phyloP scores from a whole-genome alignment of 331 rosid species.

The Saraca asoca region DNA sequence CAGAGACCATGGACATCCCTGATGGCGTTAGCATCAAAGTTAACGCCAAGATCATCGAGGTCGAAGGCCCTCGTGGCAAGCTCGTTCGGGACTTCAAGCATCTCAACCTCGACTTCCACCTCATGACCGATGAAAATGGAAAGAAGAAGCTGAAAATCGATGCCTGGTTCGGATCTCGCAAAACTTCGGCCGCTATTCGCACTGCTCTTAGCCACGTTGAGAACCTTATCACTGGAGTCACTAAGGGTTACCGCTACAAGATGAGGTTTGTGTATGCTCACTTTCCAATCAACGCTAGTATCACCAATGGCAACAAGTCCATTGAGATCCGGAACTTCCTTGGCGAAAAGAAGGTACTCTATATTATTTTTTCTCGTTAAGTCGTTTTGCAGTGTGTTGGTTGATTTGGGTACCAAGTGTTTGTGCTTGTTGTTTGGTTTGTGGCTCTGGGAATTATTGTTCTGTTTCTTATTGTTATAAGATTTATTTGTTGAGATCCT shows the following conservation, averaged over 20 bases:
- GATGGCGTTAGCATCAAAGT: constrained; percentile 66
- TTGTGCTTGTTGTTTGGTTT: not conserved
- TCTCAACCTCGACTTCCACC: constrained; percentile 64
- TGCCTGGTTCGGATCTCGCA: constrained; percentile 66
- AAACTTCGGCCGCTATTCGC: constrained; percentile 73
- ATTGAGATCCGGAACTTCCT: constrained; percentile 76
- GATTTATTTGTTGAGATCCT: too few species aligned
- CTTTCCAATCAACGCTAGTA: constrained; percentile 71
- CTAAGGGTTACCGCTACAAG: constrained; percentile 74
- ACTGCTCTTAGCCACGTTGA: constrained; percentile 70
- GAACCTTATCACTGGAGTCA: constrained; percentile 69
- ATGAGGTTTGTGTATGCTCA: constrained; percentile 77
- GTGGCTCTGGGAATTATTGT: not conserved
- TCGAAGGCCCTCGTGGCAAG: constrained; percentile 80
- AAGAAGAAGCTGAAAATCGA: constrained; percentile 62
- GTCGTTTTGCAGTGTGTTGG: too few species aligned
- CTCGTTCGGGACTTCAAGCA: constrained; percentile 70
- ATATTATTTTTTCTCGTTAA: too few species aligned
- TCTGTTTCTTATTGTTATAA: not conserved
- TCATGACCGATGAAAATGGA: constrained; percentile 59
- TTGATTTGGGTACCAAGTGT: not conserved
- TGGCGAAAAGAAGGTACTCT: constrained; percentile 26
- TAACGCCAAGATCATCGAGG: constrained; percentile 68
- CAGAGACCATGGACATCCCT: constrained; percentile 62
- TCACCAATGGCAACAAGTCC: constrained; percentile 34